A percentile compares a stretch with the other conserved stretches of the same genome.
phyloP scores from a whole-genome alignment of 2,329 filamentous ascomycete species.

The Rutstroemia sp. region DNA sequence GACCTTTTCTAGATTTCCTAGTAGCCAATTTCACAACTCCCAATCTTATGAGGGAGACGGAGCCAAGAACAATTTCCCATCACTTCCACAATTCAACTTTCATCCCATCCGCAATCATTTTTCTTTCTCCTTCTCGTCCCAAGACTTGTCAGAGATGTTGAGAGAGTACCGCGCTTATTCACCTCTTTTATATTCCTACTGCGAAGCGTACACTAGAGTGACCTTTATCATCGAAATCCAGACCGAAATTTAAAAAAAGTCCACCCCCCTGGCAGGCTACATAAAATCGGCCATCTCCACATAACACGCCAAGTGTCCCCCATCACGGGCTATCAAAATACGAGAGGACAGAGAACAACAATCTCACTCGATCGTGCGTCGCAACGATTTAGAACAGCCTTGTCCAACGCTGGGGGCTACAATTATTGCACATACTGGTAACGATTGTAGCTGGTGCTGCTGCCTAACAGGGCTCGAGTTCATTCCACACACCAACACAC shows the following conservation, averaged over 20 bases:
- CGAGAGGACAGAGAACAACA: conserved; percentile 9
- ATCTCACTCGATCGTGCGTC: conserved; percentile 4
- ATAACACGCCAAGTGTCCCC: conserved; percentile 9
- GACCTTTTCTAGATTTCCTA: too few species aligned
- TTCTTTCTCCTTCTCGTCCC: background rate
- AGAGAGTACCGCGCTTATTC: too few species aligned
- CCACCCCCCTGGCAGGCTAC: too few species aligned
- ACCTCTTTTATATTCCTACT: background rate
- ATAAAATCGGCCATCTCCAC: conserved; percentile 2
- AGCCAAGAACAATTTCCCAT: conserved; percentile 7
- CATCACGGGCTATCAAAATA: conserved; percentile 3
- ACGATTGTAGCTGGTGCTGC: conserved; percentile 7
- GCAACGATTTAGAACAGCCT: background rate
- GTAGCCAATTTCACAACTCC: background rate
- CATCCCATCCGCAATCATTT: background rate
- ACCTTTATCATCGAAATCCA: too few species aligned
- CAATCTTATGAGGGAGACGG: background rate
- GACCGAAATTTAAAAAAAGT: too few species aligned
- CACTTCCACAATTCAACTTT: background rate
- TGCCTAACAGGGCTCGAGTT: background rate
- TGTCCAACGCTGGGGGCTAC: conserved; percentile 8
- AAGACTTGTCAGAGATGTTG: background rate
- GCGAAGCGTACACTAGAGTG: too few species aligned
- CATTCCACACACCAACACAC: conserved; percentile 3
- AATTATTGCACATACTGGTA: conserved; percentile 6